Evolutionary conservation across 495 filamentous ascomycete species (phyloP).

Genomic region (Penicillium coprophilum): DNA sequence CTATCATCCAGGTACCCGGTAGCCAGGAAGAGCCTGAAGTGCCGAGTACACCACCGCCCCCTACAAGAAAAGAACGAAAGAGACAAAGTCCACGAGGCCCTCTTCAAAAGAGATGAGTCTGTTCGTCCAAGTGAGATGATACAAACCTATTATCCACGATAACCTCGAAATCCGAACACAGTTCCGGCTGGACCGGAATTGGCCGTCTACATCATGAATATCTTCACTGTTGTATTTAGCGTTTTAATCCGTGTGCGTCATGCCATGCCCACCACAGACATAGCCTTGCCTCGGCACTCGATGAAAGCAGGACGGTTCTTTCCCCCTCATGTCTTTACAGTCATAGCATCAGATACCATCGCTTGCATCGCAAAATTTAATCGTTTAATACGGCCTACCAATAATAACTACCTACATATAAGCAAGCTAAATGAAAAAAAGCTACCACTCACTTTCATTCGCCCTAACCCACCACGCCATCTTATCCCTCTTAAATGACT

Average conservation of each 20-base stretch:
- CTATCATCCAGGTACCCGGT: slow-evolving; percentile 3
- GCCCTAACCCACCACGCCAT: slow-evolving; percentile 52
- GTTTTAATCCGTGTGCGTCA: background rate
- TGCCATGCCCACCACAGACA: background rate
- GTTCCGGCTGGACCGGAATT: background rate
- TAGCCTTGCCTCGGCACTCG: background rate
- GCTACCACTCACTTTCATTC: slow-evolving; percentile 41
- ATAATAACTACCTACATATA: background rate
- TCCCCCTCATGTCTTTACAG: background rate
- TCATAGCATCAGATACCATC: slow-evolving; percentile 33
- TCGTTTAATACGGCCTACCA: background rate
- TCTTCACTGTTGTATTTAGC: slow-evolving; percentile 4
- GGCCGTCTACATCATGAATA: background rate
- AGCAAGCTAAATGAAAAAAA: background rate
- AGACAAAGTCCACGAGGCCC: slow-evolving; percentile 11
- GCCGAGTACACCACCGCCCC: background rate
- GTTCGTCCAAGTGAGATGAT: background rate
- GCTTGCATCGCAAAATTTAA: slow-evolving; percentile 8
- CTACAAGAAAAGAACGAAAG: background rate
- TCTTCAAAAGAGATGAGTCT: background rate
- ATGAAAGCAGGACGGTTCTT: background rate
- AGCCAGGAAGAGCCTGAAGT: slow-evolving; percentile 6
- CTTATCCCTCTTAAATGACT: slow-evolving; percentile 68
- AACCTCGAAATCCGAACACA: background rate
- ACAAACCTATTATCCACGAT: background rate